Percentiles rank a stretch among this genome's conserved stretches.
phyloP scores from a whole-genome alignment of 345 rosid species.

The Camelina sativa region DNA sequence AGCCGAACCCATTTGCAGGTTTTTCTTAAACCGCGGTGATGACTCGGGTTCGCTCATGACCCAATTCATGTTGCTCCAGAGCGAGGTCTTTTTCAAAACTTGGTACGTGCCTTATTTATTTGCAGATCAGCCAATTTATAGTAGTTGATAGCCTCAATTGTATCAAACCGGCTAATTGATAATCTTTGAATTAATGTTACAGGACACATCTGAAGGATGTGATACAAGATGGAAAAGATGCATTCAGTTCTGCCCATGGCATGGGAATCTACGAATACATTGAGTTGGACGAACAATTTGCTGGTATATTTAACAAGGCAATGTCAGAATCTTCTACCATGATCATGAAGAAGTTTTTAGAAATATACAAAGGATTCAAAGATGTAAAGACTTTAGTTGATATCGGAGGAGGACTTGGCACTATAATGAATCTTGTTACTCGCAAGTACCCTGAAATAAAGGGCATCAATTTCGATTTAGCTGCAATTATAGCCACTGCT shows the following conservation, averaged over 20 bases:
- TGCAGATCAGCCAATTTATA: not conserved
- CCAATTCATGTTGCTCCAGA: conserved; percentile 12
- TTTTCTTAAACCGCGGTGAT: conserved; percentile 12
- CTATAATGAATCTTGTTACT: conserved; percentile 44
- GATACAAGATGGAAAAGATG: conserved; percentile 54
- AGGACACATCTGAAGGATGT: conserved; percentile 53
- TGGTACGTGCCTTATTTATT: not conserved
- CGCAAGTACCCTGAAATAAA: conserved; percentile 50
- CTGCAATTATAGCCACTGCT: conserved; percentile 8
- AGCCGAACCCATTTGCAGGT: conserved; percentile 42
- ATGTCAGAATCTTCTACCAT: conserved; percentile 52
- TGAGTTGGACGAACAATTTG: conserved; percentile 46
- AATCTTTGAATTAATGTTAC: not conserved
- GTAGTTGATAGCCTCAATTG: not conserved
- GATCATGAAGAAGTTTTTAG: conserved; percentile 50
- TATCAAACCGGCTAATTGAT: not conserved
- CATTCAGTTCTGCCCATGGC: conserved; percentile 59
- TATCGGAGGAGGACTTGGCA: conserved; percentile 70
- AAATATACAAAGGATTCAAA: conserved; percentile 55
- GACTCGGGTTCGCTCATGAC: conserved; percentile 25
- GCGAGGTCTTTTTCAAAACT: conserved; percentile 22
- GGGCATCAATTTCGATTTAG: conserved; percentile 53
- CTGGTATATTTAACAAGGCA: conserved; percentile 52
- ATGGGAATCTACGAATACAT: conserved; percentile 50
- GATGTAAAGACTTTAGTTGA: conserved; percentile 52